These are phyloP conservation scores for Neofusicoccum sp. DNA, from an alignment of 2,329 filamentous ascomycete species.

Conservation along the genomic window DNA sequence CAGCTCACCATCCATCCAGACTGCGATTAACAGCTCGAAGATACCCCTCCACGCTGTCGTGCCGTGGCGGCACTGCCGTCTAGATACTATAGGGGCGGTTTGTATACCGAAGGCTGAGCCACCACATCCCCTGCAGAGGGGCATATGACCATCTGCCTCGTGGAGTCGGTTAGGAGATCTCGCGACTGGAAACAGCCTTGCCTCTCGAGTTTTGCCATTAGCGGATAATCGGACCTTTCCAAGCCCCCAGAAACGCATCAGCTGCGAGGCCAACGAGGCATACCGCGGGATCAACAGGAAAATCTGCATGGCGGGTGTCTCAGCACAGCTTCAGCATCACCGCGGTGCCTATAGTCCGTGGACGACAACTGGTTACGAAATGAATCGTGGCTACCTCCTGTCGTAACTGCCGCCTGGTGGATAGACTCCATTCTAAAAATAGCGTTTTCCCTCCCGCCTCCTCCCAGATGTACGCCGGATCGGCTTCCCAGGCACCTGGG, in stretches of 20 bases:
- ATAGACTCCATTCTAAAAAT: not conserved
- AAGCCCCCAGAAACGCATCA: not conserved
- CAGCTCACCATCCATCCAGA: not conserved
- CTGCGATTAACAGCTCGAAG: not conserved
- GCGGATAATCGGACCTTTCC: not conserved
- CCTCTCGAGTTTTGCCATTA: not conserved
- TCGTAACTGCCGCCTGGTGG: not conserved
- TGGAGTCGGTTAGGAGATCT: not conserved
- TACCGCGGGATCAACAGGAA: not conserved
- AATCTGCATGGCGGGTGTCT: not conserved
- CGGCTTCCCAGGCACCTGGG: not conserved
- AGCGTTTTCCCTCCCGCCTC: not conserved
- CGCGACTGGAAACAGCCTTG: not conserved
- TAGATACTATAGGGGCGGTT: too few species aligned
- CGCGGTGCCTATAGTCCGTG: not conserved
- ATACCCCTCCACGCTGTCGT: too few species aligned
- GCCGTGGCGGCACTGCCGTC: too few species aligned
- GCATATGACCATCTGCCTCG: not conserved
- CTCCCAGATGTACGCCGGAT: not conserved
- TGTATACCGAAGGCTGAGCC: not conserved
- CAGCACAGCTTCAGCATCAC: not conserved
- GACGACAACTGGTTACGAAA: not conserved
- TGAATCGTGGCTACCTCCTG: not conserved
- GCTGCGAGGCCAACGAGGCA: not conserved
- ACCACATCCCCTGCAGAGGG: not conserved